Evolutionary conservation across 2,329 filamentous ascomycete species (phyloP), one percentile per base, ranked within the genome.

Genomic region (Pseudogymnoascus sp.): DNA sequence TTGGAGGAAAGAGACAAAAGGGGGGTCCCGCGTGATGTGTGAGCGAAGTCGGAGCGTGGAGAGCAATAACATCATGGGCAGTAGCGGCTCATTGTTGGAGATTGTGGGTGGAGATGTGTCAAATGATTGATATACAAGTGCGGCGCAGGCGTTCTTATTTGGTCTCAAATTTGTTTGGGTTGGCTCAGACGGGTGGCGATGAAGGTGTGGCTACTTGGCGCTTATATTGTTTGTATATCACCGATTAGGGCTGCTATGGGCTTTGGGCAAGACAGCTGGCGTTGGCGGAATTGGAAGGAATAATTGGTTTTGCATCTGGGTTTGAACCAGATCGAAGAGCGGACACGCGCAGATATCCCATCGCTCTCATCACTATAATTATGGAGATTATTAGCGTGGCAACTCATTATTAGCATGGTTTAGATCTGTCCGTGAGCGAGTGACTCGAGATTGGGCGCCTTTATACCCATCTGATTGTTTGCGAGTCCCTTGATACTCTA

Each of bases 1-100:
- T 74, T 64, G 69, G 66, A 29, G 70, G 68, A 39, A 76, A 75
- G 63, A 69, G 73, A 65, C 71, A 75, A 63, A 75, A 75, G 63
- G 66, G 66, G 59, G 67, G 66, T 54, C 66, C 67, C 54, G 65
- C 64, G 64, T 68, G 63, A 67, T 37, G 33, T 60, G 21, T 24
- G 17, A 26, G 29, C 17, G 37, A 33, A 15, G 21, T 13, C 40
- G 13, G 29, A 13, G 29, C 9, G 29, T 21, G 29, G 29, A 13
- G n/a, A 33, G 47, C 47, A 54, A 54, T 54, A 33, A 10, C 47
- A 13, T 17, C n/a, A 54, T 33, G 29, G 26, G 47, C 47, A 33
- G 47, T 33, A 54, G n/a, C 47, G 29, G 47, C 47, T 54, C 29
- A 33, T 54, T 33, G 47, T 33, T 54, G 4, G 9, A 21, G n/a